Conservation (phyloP, 441 rosid species). For the Syzygium malaccense region DNA sequence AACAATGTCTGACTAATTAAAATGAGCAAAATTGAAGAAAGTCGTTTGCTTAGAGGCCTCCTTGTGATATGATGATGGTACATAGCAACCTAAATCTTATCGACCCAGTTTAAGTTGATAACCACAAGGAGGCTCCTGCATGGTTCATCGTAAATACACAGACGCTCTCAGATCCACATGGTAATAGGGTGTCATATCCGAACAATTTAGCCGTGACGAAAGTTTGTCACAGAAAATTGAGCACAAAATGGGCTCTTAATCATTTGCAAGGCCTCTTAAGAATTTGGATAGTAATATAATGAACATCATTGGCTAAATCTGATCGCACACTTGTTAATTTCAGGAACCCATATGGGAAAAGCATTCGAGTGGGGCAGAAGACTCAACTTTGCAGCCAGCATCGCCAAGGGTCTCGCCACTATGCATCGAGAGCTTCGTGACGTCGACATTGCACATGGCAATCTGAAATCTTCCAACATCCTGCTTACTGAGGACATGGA, state of each 20-base stretch:
- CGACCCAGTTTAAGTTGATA: too few relatives aligned
- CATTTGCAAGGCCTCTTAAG: neutral
- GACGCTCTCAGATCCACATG: neutral
- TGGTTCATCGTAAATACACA: neutral
- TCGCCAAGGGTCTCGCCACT: slow-evolving; percentile 36
- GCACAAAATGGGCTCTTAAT: neutral
- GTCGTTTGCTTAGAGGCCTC: too few relatives aligned
- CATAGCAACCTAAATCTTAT: too few relatives aligned
- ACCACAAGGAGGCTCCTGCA: neutral
- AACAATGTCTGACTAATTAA: too few relatives aligned
- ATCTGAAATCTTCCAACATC: slow-evolving; percentile 57
- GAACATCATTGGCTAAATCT: neutral
- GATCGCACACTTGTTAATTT: neutral
- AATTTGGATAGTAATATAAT: neutral
- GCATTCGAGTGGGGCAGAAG: slow-evolving; percentile 43
- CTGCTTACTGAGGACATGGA: slow-evolving; percentile 38
- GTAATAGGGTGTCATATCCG: neutral
- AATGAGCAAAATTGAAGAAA: too few relatives aligned
- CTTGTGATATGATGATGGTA: too few relatives aligned
- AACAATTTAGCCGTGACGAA: neutral
- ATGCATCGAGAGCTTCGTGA: slow-evolving; percentile 39
- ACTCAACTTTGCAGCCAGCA: slow-evolving; percentile 27
- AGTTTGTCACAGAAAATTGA: neutral
- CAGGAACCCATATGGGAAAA: slow-evolving; percentile 27
- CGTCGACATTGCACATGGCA: slow-evolving; percentile 46